phyloP scores from a whole-genome alignment of 2,329 filamentous ascomycete species.

The Bipolaris cookei region DNA sequence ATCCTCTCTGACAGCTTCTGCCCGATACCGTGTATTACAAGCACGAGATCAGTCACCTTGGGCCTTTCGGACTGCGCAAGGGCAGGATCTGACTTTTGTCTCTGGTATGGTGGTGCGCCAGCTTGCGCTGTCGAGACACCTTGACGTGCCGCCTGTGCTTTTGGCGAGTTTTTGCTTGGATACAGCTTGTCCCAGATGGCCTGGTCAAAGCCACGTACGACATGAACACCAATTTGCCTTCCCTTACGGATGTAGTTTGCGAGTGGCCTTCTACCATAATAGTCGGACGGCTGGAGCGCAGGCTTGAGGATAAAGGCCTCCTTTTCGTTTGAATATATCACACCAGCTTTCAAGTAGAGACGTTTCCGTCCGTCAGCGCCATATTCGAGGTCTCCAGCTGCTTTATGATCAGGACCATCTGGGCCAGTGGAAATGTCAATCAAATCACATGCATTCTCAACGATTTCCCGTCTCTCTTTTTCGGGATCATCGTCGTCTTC shows the following conservation, averaged over 20 bases:
- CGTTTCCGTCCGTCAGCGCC: constrained; percentile 57
- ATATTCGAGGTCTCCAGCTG: constrained; percentile 52
- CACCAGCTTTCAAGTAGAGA: constrained; percentile 75
- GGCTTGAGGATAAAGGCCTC: constrained; percentile 87
- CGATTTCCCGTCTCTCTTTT: constrained; percentile 51
- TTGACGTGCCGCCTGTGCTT: constrained; percentile 51
- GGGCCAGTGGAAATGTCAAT: constrained; percentile 57
- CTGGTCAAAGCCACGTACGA: constrained; percentile 88
- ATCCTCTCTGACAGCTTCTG: constrained; percentile 95
- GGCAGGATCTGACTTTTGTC: constrained; percentile 59
- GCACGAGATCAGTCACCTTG: constrained; percentile 82
- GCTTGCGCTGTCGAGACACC: constrained; percentile 55
- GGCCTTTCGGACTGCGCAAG: constrained; percentile 70
- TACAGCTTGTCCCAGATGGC: constrained; percentile 77
- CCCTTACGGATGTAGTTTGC: constrained; percentile 82
- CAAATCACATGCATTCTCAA: constrained; percentile 55
- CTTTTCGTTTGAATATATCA: constrained; percentile 80
- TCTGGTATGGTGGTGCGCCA: constrained; percentile 48
- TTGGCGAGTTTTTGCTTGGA: constrained; percentile 55
- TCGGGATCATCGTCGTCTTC: constrained; percentile 51
- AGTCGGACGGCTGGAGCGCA: constrained; percentile 80
- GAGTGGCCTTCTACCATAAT: constrained; percentile 81
- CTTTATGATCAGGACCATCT: constrained; percentile 56
- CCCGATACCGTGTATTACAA: constrained; percentile 94
- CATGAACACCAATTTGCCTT: constrained; percentile 78